Percentiles rank a stretch among this genome's conserved stretches.
Conservation (phyloP, 768 basidiomycete genomes). For the Xanthoconium purpureum region DNA sequence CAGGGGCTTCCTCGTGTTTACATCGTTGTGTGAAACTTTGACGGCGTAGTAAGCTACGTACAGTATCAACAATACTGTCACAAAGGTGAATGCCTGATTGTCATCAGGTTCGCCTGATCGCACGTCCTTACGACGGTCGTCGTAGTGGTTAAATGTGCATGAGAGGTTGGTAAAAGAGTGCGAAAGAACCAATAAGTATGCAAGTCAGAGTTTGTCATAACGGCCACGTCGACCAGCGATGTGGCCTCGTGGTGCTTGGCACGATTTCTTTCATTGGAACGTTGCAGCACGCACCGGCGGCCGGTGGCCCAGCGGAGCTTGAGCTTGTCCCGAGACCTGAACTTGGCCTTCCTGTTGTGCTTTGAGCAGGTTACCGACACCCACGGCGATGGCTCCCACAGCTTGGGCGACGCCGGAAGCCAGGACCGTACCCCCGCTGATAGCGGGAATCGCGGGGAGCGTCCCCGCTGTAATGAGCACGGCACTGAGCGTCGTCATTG, state of each 20-base stretch:
- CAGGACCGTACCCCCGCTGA: conserved; percentile 68
- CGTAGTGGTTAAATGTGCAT: conserved; percentile 10
- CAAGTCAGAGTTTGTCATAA: conserved; percentile 14
- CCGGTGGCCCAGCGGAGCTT: conserved; percentile 20
- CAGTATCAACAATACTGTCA: conserved; percentile 13
- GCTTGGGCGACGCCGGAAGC: conserved; percentile 75
- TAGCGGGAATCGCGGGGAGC: conserved; percentile 67
- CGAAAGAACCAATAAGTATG: conserved; percentile 22
- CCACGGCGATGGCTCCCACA: conserved; percentile 74
- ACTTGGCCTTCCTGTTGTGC: conserved; percentile 43
- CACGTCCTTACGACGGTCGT: conserved; percentile 6
- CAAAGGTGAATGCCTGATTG: conserved; percentile 6
- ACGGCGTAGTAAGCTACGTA: conserved; percentile 20
- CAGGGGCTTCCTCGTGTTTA: conserved; percentile 28
- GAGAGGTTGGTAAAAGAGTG: conserved; percentile 2
- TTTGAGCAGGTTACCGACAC: conserved; percentile 59
- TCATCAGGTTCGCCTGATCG: conserved; percentile 12
- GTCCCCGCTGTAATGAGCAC: conserved; percentile 78
- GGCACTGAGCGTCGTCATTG: conserved; percentile 70
- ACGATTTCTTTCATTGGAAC: conserved; percentile 20
- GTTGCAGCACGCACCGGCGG: conserved; percentile 31
- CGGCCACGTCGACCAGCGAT: conserved; percentile 24
- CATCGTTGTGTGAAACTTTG: conserved; percentile 21
- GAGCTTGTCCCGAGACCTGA: conserved; percentile 22
- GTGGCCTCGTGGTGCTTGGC: conserved; percentile 1